Percentiles rank a stretch among this genome's conserved stretches.
Evolutionary conservation across 1,284 basidiomycete genomes (phyloP).

Genomic region (Rhodofomes roseus): DNA sequence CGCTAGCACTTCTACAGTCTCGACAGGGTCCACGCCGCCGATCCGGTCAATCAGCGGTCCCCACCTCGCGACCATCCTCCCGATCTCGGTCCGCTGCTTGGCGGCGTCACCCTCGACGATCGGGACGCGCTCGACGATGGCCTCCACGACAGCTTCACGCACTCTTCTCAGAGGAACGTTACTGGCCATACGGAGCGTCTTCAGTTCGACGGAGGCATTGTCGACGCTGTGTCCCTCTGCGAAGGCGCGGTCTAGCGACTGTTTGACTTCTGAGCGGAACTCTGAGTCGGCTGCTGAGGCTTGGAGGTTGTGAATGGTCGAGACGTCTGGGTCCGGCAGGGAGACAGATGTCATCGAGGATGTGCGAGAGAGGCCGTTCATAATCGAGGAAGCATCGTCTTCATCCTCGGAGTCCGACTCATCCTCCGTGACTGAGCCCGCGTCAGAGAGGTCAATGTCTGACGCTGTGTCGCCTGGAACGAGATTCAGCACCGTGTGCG

Average conservation of each 20-base stretch:
- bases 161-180: conserved; percentile 82
- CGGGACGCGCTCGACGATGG: conserved; percentile 64
- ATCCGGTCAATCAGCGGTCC: conserved; percentile 69
- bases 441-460: conserved; percentile 58
- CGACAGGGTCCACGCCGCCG: conserved; percentile 71
- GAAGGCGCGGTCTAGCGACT: conserved; percentile 86
- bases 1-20: conserved; percentile 70
- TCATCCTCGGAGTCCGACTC: conserved; percentile 33
- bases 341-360: conserved; percentile 41
- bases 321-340: conserved; percentile 31
- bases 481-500: neutral
- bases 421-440: conserved; percentile 45
- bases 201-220: conserved; percentile 89
- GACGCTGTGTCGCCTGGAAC: conserved; percentile 54
- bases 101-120: conserved; percentile 49
- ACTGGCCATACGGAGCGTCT: conserved; percentile 91
- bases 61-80: conserved; percentile 60
- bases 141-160: conserved; percentile 72
- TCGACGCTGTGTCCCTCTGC: conserved; percentile 88
- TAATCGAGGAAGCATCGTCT: conserved; percentile 28
- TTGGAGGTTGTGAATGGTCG: conserved; percentile 27
- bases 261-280: conserved; percentile 73
- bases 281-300: conserved; percentile 55
- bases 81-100: conserved; percentile 61
- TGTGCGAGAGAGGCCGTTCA: conserved; percentile 24